These are phyloP conservation scores for Stygiomarasmius scandens DNA, from an alignment of 1,284 basidiomycete genomes.

Conservation along the genomic window DNA sequence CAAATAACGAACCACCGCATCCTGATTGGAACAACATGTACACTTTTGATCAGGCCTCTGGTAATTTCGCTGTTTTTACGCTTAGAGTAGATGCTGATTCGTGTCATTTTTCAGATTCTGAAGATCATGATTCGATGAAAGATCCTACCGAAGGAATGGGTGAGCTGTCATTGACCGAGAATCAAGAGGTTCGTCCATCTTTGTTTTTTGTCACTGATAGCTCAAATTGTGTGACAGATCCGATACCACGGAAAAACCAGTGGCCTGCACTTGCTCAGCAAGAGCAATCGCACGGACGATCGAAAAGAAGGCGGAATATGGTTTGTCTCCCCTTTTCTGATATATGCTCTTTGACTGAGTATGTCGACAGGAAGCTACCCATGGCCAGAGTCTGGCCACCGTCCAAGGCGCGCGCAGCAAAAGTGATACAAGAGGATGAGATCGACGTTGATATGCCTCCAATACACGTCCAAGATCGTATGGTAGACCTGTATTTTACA, in stretches of 20 bases:
- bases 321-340: slow-evolving; percentile 37
- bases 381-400: slow-evolving; percentile 77
- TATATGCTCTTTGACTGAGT: slow-evolving; percentile 2
- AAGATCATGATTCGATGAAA: slow-evolving; percentile 41
- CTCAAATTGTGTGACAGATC: slow-evolving; percentile 45
- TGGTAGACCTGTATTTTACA: slow-evolving; percentile 77
- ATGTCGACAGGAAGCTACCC: slow-evolving; percentile 63
- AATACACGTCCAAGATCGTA: slow-evolving; percentile 59
- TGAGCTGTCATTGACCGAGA: slow-evolving; percentile 81
- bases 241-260: slow-evolving; percentile 76
- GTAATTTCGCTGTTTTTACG: slow-evolving; percentile 23
- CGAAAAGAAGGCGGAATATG: slow-evolving; percentile 77
- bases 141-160: slow-evolving; percentile 63
- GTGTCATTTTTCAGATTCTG: slow-evolving; percentile 24
- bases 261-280: slow-evolving; percentile 75
- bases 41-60: slow-evolving; percentile 47
- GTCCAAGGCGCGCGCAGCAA: slow-evolving; percentile 41
- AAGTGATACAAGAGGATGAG: slow-evolving; percentile 45
- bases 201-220: neutral
- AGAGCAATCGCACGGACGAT: slow-evolving; percentile 65
- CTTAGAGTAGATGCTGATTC: slow-evolving; percentile 20
- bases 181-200: slow-evolving; percentile 60
- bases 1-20: slow-evolving; percentile 25
- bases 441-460: slow-evolving; percentile 57
- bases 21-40: slow-evolving; percentile 60